Evolutionary conservation across 257 asterid species (phyloP).

Genomic region (Capsicum chinense): DNA sequence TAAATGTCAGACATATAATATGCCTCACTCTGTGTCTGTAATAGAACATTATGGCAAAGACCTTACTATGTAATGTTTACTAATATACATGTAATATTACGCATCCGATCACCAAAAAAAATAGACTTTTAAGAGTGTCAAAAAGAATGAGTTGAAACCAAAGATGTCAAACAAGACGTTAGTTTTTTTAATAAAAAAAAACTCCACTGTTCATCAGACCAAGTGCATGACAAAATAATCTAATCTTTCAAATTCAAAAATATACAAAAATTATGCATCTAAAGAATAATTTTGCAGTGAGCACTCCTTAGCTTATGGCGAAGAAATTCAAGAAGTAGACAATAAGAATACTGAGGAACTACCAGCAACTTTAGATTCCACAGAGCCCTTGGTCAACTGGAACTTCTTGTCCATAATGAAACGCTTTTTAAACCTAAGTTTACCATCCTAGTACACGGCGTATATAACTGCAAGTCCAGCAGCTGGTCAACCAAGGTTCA

Average conservation of each 20-base stretch:
- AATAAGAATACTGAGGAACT: background rate
- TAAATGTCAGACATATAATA: too few species aligned
- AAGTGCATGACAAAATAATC: background rate
- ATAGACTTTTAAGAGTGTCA: background rate
- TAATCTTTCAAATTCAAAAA: background rate
- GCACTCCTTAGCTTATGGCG: background rate
- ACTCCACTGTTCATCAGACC: background rate
- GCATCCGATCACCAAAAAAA: too few species aligned
- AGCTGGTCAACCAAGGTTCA: background rate
- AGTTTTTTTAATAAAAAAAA: background rate
- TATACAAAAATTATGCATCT: background rate
- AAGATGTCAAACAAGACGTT: background rate
- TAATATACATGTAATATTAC: too few species aligned
- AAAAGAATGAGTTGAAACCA: background rate
- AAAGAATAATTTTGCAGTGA: background rate
- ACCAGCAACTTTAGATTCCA: constrained; percentile 18
- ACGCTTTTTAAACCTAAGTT: background rate
- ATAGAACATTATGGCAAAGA: too few species aligned
- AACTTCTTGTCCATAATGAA: background rate
- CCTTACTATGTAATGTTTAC: too few species aligned
- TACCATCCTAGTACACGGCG: background rate
- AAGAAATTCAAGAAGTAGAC: background rate
- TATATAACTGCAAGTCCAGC: background rate
- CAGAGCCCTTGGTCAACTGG: background rate
- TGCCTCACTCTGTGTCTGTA: too few species aligned